phyloP scores from a whole-genome alignment of 1,284 basidiomycete genomes.

The Austropuccinia psidii region DNA sequence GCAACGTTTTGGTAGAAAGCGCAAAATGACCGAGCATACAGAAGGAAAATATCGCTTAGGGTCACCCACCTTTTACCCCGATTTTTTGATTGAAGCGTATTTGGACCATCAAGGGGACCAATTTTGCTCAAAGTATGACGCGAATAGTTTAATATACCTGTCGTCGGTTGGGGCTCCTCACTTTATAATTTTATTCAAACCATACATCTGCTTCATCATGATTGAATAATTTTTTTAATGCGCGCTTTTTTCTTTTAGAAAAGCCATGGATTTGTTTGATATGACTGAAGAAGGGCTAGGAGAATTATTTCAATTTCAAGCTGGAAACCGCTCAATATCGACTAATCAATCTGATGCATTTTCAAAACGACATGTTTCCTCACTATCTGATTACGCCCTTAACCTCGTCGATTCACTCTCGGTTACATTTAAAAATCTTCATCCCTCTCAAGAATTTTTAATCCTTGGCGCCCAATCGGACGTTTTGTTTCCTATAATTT shows the following conservation, averaged over 20 bases:
- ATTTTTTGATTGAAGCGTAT: constrained; percentile 98
- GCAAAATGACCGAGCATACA: constrained; percentile 37
- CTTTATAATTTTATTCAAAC: neutral
- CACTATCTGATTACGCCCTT: constrained; percentile 53
- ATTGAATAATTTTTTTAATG: constrained; percentile 27
- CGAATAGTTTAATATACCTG: constrained; percentile 96
- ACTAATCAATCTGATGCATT: constrained; percentile 46
- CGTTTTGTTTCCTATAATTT: constrained; percentile 93
- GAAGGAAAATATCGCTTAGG: neutral
- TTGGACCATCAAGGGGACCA: constrained; percentile 95
- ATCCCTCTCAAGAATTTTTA: constrained; percentile 59
- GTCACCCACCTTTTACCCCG: constrained; percentile 66
- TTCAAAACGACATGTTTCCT: constrained; percentile 37
- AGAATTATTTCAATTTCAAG: constrained; percentile 52
- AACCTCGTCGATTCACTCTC: constrained; percentile 62
- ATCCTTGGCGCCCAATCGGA: constrained; percentile 94
- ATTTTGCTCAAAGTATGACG: constrained; percentile 98
- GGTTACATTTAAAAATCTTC: constrained; percentile 68
- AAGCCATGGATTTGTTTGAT: constrained; percentile 99
- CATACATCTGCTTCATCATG: neutral
- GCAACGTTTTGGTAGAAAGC: constrained; percentile 75
- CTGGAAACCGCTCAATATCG: constrained; percentile 44
- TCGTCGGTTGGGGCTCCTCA: constrained; percentile 9
- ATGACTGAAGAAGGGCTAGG: constrained; percentile 73
- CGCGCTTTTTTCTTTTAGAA: constrained; percentile 52